These are phyloP conservation scores for Sugiyamaella sp. DNA, from an alignment of 1,139 yeast genomes.

Conservation along the genomic window DNA sequence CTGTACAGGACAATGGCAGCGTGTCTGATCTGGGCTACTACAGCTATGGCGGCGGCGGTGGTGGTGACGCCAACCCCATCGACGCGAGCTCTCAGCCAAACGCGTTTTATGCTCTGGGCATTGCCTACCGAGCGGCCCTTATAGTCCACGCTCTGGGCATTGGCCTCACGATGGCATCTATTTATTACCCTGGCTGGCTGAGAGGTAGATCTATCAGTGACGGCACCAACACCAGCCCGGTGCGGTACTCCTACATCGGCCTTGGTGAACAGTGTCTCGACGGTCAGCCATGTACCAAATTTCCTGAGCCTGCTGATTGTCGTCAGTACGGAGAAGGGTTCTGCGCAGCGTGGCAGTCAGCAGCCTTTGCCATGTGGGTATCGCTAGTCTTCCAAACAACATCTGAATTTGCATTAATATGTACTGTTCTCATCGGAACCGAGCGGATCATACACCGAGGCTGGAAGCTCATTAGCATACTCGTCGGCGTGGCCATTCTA, in stretches of 20 bases:
- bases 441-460: conserved; percentile 26
- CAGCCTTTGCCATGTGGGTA: conserved; percentile 33
- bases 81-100: not conserved
- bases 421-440: conserved; percentile 19
- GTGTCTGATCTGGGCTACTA: not conserved
- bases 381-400: conserved; percentile 33
- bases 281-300: conserved; percentile 23
- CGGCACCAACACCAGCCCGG: not conserved
- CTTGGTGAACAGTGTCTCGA: conserved; percentile 20
- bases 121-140: conserved; percentile 19
- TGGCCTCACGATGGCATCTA: conserved; percentile 21
- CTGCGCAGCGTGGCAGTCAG: conserved; percentile 32
- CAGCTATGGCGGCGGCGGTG: not conserved
- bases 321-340: conserved; percentile 25
- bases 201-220: conserved; percentile 18
- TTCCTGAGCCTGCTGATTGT: conserved; percentile 27
- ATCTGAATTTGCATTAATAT: conserved; percentile 25
- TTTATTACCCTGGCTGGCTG: conserved; percentile 23
- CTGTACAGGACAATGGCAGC: not conserved
- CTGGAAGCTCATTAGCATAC: conserved; percentile 28
- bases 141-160: conserved; percentile 21
- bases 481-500: conserved; percentile 23
- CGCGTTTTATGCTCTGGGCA: not conserved
- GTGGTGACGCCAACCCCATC: not conserved
- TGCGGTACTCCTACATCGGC: conserved; percentile 15